phyloP scores from a whole-genome alignment of 495 filamentous ascomycete species.

The Podospora pseudopauciseta region DNA sequence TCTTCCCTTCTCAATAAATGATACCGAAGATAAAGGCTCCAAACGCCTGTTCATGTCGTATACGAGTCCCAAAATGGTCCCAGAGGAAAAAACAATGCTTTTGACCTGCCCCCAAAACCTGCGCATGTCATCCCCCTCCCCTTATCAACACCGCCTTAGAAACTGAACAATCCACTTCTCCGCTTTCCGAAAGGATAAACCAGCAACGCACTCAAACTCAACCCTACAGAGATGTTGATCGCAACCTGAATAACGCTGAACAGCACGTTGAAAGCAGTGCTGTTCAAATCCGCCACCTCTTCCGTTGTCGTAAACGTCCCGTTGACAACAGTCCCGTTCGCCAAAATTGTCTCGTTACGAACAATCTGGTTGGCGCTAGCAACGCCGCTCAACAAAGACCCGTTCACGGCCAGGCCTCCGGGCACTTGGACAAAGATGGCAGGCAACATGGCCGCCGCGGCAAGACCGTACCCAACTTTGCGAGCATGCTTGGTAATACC shows the following conservation, averaged over 20 bases:
- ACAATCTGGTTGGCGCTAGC: slow-evolving; percentile 78
- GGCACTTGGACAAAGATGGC: slow-evolving; percentile 96
- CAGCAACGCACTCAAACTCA: slow-evolving; percentile 80
- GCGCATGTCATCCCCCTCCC: neutral
- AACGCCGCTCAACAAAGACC: slow-evolving; percentile 79
- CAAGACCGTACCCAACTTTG: slow-evolving; percentile 64
- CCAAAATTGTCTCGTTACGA: slow-evolving; percentile 37
- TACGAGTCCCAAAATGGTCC: neutral
- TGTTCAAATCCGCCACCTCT: slow-evolving; percentile 43
- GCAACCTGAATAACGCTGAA: slow-evolving; percentile 89
- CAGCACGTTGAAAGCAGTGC: slow-evolving; percentile 76
- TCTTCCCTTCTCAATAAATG: neutral
- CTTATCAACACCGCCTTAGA: slow-evolving; percentile 46
- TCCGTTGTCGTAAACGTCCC: slow-evolving; percentile 29
- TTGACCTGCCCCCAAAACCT: neutral
- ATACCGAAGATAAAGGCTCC: neutral
- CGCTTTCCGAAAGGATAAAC: slow-evolving; percentile 92
- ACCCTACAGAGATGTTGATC: slow-evolving; percentile 86
- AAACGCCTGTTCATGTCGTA: neutral
- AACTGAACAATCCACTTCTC: slow-evolving; percentile 84
- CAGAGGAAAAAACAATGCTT: neutral
- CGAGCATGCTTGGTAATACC: slow-evolving; percentile 18
- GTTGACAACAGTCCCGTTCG: slow-evolving; percentile 27
- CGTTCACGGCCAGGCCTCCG: slow-evolving; percentile 79
- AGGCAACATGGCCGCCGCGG: slow-evolving; percentile 83